Base-by-base conservation (phyloP, 139 green algal genomes). In the Marvania coccoides region DNA sequence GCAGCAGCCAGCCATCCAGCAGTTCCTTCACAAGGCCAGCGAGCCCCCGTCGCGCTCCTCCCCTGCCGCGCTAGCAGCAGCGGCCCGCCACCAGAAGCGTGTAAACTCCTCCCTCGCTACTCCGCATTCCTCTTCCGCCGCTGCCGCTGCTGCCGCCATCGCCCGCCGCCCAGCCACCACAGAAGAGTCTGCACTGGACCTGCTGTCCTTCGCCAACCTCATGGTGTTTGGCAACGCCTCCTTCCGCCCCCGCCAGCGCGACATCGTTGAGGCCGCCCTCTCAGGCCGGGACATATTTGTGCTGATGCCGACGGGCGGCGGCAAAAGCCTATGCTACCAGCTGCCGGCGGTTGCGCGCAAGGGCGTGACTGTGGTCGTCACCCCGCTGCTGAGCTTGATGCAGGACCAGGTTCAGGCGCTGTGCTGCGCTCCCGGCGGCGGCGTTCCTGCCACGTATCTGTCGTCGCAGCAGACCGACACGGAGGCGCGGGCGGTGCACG, bases 291-390 rank as follows among this genome's bases (percentile, higher is more conserved):
- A 97, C 72, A 64, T 70, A 34, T 92, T 98, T 58, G 88, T 97
- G 58, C 78, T 98, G 19, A 96, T 98, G 91, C 90, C 92, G 14
- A 97, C 92, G 0, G 89, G 92, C 2, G 90, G 90, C n/a, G 89
- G 84, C 47, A 94, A 95, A 69, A 47, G 42, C 56, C 53, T 67
- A 9, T 74, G 45, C 6, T 81, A 86, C 38, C 83, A 93, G 76
- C 81, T 96, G 13, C 91, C 88, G 29, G 87, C 90, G 4, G 76
- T 96, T 47, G 47, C 95, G 4, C 55, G 15, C 24, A 29, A 28
- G 19, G 93, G 93, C 7, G 46, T 96, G 0, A 92, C 90, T 3
- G 72, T 99, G 35, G 94, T 99, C 26, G 83, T 99, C 8, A 95
- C 88, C 19, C 94, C 94, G 19, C 84, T 99, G 55, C 78, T 99